phyloP scores from a whole-genome alignment of 140 eudicot species.

The Oenanthe javanica region DNA sequence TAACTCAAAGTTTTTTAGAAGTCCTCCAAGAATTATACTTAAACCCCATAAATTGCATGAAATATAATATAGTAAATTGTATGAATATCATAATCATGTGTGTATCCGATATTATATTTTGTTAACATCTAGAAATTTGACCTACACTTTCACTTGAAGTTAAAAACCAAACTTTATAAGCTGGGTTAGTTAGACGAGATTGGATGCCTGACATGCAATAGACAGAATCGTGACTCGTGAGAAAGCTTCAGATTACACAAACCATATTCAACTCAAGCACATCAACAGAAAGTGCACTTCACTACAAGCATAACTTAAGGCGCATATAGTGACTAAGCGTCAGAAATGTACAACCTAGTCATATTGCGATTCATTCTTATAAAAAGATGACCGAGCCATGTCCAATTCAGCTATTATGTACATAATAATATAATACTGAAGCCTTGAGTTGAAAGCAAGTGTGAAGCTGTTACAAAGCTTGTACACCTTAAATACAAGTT shows the following conservation, averaged over 20 bases:
- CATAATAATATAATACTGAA: background rate
- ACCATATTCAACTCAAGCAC: background rate
- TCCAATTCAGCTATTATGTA: background rate
- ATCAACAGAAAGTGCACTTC: background rate
- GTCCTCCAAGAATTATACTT: conserved; percentile 10
- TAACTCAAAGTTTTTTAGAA: background rate
- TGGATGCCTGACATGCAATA: background rate
- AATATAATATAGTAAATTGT: background rate
- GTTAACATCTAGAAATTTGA: background rate
- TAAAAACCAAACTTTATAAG: background rate
- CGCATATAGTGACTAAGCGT: background rate
- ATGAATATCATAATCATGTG: background rate
- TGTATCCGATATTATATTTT: background rate
- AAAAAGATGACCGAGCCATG: background rate
- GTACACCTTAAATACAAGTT: background rate
- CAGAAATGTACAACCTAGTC: background rate
- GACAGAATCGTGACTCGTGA: background rate
- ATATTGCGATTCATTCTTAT: background rate
- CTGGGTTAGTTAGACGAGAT: background rate
- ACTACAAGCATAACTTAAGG: background rate
- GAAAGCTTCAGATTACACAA: background rate
- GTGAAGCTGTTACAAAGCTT: background rate
- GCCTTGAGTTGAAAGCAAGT: background rate
- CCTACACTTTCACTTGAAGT: background rate
- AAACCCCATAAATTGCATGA: background rate